Base-by-base conservation (phyloP, 1,139 yeast genomes). In the Arxiozyma telluris region DNA sequence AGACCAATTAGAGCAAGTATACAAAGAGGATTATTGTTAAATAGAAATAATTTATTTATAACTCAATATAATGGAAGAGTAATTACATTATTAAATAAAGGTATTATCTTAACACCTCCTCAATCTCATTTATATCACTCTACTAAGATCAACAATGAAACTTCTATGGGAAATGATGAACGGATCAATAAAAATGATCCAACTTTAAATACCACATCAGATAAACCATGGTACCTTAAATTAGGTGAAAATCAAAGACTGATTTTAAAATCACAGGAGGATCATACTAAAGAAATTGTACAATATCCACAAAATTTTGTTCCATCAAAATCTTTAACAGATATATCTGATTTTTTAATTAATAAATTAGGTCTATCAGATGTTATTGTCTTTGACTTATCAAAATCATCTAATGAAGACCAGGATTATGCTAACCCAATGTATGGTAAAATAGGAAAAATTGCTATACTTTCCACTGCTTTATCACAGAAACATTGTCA, bases 401-500 rank as follows among this genome's bases (percentile, higher is more conserved):
- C 22, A n/a, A 41, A 41, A n/a, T 18, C 43, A 3, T 34, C 39
- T 34, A 15, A 12, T 34, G 39, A 34, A 34, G 39, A 34, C 2
- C n/a, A 34, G 8, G n/a, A 34, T 34, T 34, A 15, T 34, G 4
- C 8, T 44, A 44, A 17, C 12, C 47, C 27, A 25, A 17, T 44
- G 18, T 25, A 44, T 45, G 43, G 42, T 21, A 46, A 46, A 22
- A 38, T 73, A 8, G 68, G 71, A 9, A 73, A 73, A 30, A 78
- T 77, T 50, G 76, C 42, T 12, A 41, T 48, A 9, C 30, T 91
- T 1, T 79, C 83, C n/a, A 79, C 94, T 0, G 96, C 96, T 1
- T 85, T 84, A 64, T 83, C 93, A 30, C 80, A 82, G 47, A 83
- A 80, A 58, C 98, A 91, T 70, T 72, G 89, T 25, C 83, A 78